phyloP scores from a whole-genome alignment of 1,139 yeast genomes.

The Yamadazyma epiphylla region DNA sequence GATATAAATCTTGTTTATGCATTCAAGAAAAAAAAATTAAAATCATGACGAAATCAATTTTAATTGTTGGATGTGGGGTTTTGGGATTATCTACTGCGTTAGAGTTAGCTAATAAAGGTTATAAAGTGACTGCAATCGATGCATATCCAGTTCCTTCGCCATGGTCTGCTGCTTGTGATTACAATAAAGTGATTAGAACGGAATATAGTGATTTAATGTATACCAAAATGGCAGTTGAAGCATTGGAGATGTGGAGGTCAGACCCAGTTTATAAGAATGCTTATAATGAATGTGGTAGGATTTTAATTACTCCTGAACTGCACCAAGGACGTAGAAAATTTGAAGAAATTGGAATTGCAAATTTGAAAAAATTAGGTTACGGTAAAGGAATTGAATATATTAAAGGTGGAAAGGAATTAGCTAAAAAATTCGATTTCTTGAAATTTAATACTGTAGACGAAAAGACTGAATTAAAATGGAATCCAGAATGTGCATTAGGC shows the following conservation, averaged over 20 bases:
- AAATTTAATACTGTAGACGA: constrained; percentile 16
- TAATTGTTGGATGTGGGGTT: constrained; percentile 20
- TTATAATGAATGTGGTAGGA: constrained; percentile 34
- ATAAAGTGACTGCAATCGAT: constrained; percentile 25
- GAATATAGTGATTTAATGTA: constrained; percentile 36
- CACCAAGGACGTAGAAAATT: constrained; percentile 23
- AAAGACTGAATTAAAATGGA: constrained; percentile 10
- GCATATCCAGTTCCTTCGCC: constrained; percentile 41
- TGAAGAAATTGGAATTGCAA: constrained; percentile 27
- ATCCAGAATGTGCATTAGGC: constrained; percentile 27
- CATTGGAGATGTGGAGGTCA: constrained; percentile 32
- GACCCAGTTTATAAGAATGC: constrained; percentile 26
- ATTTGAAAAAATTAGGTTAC: constrained; percentile 23
- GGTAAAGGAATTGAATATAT: constrained; percentile 20
- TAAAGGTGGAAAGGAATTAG: constrained; percentile 23
- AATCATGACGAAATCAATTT: constrained; percentile 10
- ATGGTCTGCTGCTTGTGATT: constrained; percentile 46
- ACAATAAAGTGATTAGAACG: constrained; percentile 44
- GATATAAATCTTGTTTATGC: too few relatives aligned
- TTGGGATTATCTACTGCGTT: constrained; percentile 18
- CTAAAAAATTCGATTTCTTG: constrained; percentile 20
- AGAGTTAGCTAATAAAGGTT: constrained; percentile 14
- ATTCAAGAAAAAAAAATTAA: too few relatives aligned
- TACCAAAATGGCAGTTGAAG: constrained; percentile 37
- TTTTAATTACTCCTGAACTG: constrained; percentile 15